A percentile compares a stretch with the other conserved stretches of the same genome.
Evolutionary conservation across 2,329 filamentous ascomycete genomes (phyloP).

Genomic region (Exophiala xenobiotica): DNA sequence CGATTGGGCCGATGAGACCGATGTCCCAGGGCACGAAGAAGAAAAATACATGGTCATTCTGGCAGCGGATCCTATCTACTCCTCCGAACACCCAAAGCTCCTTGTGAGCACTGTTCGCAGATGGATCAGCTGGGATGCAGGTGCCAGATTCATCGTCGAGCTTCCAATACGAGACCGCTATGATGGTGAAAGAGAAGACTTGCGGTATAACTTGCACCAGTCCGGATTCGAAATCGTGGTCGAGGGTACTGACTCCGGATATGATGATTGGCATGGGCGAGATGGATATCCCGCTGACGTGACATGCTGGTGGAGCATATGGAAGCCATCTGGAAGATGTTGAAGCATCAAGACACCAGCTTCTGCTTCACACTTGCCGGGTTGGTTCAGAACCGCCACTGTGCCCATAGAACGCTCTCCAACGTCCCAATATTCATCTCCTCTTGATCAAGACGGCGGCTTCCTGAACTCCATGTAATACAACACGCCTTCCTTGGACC

Average conservation of each 20-base stretch:
- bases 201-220: conserved; percentile 61
- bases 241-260: conserved; percentile 48
- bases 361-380: too few relatives aligned
- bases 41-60: conserved; percentile 65
- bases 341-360: too few relatives aligned
- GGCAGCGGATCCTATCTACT: conserved; percentile 84
- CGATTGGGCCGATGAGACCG: conserved; percentile 61
- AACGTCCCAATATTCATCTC: too few relatives aligned
- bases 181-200: conserved; percentile 59
- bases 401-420: too few relatives aligned
- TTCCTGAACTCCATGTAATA: too few relatives aligned
- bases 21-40: conserved; percentile 33
- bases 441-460: too few relatives aligned
- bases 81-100: conserved; percentile 73
- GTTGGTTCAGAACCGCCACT: too few relatives aligned
- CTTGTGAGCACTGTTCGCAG: conserved; percentile 68
- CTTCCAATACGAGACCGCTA: conserved; percentile 74
- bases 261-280: conserved; percentile 48
- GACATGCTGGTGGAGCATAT: conserved; percentile 50
- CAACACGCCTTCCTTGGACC: too few relatives aligned
- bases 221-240: conserved; percentile 52
- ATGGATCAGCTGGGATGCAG: conserved; percentile 60
- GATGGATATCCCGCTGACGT: conserved; percentile 45
- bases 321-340: conserved; percentile 31
- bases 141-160: conserved; percentile 72